These are phyloP conservation scores for Zanthoxylum bungeanum DNA, from an alignment of 345 rosid genomes.

Conservation along the genomic window DNA sequence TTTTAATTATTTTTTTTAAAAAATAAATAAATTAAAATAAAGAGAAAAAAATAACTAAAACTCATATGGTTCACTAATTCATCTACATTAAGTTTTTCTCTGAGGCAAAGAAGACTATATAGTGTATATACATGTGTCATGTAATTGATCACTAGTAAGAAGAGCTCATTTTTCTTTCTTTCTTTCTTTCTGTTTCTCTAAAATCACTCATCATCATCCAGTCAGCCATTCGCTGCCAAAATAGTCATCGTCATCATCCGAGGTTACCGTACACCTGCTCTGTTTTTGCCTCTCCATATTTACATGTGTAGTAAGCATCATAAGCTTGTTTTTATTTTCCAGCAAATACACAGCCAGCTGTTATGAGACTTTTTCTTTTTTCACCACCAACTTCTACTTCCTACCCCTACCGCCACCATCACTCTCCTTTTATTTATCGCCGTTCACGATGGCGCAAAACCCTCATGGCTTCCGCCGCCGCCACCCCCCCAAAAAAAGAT, in stretches of 20 bases:
- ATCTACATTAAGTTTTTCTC: too few relatives aligned
- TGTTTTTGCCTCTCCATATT: background rate
- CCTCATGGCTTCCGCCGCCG: conserved; percentile 15
- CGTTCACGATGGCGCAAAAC: background rate
- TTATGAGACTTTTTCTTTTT: background rate
- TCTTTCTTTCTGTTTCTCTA: too few relatives aligned
- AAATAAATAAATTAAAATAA: too few relatives aligned
- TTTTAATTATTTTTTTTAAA: too few relatives aligned
- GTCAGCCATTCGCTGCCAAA: background rate
- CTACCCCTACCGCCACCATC: background rate
- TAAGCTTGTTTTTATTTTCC: background rate
- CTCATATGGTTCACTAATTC: too few relatives aligned
- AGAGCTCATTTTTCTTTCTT: too few relatives aligned
- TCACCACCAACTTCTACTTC: background rate
- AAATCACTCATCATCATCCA: background rate
- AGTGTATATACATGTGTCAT: too few relatives aligned
- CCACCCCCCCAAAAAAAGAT: conserved; percentile 27
- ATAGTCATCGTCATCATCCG: background rate
- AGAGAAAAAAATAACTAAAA: too few relatives aligned
- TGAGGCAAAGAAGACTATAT: too few relatives aligned
- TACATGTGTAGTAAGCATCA: background rate
- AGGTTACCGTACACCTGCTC: background rate
- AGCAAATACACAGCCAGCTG: conserved; percentile 3
- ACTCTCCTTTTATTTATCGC: background rate
- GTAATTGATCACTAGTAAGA: too few relatives aligned